Conservation (phyloP, 352 stramenopile species). For the Phytophthora quininea region DNA sequence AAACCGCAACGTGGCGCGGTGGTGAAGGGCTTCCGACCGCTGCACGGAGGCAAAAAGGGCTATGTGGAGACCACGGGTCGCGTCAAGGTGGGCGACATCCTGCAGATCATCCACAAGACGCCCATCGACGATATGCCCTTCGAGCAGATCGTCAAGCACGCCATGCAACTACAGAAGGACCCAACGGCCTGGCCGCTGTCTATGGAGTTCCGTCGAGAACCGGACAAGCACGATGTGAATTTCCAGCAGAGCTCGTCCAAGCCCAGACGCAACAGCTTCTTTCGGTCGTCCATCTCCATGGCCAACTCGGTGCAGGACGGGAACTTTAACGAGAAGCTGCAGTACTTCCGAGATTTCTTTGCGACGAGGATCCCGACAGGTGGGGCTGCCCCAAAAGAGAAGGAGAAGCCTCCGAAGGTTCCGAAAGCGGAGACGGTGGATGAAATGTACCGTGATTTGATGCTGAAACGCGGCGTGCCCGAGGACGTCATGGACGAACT, state of each 20-base stretch:
- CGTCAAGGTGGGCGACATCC: slow-evolving; percentile 79
- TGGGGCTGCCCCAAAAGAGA: slow-evolving; percentile 59
- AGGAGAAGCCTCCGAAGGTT: slow-evolving; percentile 66
- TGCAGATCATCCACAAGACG: slow-evolving; percentile 81
- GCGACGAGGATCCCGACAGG: slow-evolving; percentile 80
- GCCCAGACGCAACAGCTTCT: slow-evolving; percentile 75
- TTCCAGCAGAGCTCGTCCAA: slow-evolving; percentile 34
- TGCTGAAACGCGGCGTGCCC: slow-evolving; percentile 78
- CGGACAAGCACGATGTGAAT: slow-evolving; percentile 38
- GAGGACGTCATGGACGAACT: slow-evolving; percentile 88
- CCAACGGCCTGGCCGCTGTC: slow-evolving; percentile 67
- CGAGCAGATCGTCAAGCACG: slow-evolving; percentile 83
- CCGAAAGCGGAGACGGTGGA: slow-evolving; percentile 78
- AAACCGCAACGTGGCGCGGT: slow-evolving; percentile 77
- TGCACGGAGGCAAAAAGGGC: slow-evolving; percentile 51
- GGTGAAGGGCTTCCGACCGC: slow-evolving; percentile 79
- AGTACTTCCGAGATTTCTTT: slow-evolving; percentile 89
- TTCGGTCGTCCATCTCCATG: slow-evolving; percentile 66
- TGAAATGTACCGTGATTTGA: slow-evolving; percentile 85
- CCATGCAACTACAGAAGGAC: slow-evolving; percentile 75
- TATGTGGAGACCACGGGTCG: slow-evolving; percentile 77
- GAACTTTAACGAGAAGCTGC: slow-evolving; percentile 87
- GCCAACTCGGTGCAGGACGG: slow-evolving; percentile 72
- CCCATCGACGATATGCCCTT: slow-evolving; percentile 85
- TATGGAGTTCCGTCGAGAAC: slow-evolving; percentile 80